Conservation (phyloP, 1,139 yeast genomes). For the Pichia sp. region DNA sequence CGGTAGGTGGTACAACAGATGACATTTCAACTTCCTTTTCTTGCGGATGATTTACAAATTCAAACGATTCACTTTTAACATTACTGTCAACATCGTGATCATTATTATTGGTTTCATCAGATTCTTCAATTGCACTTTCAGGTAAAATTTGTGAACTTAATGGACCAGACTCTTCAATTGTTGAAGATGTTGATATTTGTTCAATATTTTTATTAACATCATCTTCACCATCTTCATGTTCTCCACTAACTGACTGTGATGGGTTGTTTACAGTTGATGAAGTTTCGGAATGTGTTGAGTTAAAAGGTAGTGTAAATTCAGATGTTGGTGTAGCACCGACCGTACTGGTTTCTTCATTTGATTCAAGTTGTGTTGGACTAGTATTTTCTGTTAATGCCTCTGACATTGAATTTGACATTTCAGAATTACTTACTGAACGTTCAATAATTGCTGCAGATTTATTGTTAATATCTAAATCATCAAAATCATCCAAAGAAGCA, state of each 20-base stretch:
- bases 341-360: not conserved
- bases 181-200: conserved; percentile 35
- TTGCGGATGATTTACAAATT: conserved; percentile 43
- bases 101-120: not conserved
- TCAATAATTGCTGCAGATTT: conserved; percentile 1
- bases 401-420: conserved; percentile 3
- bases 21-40: not conserved
- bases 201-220: not conserved
- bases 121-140: conserved; percentile 19
- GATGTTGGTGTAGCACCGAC: conserved; percentile 8
- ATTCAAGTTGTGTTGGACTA: conserved; percentile 1
- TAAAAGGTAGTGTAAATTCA: conserved; percentile 42
- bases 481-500: conserved; percentile 30
- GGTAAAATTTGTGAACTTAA: conserved; percentile 27
- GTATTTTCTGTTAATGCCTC: conserved; percentile 2
- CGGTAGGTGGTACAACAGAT: not conserved
- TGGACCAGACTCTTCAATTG: conserved; percentile 25
- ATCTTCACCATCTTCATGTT: conserved; percentile 40
- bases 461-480: conserved; percentile 21
- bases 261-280: conserved; percentile 92
- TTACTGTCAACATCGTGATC: conserved; percentile 3
- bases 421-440: not conserved
- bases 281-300: conserved; percentile 73
- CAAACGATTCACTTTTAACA: conserved; percentile 40
- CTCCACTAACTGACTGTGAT: conserved; percentile 81